Base-by-base conservation (phyloP, 2,329 filamentous ascomycete species). In the Exserohilum turcica region DNA sequence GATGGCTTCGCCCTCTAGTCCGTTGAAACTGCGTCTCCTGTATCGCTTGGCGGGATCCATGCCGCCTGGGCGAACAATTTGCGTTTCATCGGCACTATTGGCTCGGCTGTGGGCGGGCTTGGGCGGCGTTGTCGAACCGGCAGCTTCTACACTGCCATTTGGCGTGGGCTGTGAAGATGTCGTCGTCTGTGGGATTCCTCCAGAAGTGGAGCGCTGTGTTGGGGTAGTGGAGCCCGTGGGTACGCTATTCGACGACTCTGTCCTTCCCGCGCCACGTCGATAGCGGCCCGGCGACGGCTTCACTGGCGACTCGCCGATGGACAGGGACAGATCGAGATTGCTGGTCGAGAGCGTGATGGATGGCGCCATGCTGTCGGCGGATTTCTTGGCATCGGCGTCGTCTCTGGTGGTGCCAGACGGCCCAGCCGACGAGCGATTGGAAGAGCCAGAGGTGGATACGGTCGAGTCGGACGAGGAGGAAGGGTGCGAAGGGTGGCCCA, bases 231-330 rank as follows among this genome's bases (percentile, higher is more conserved):
- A 58, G 27, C 65, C 65, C 0, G 68, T 57, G 2, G 65, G 63
- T 16, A 70, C 62, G 43, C 72, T 71, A 57, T 67, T 65, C 63
- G 75, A 65, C 68, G 78, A 59, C 77, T 81, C 61, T 86, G 78
- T 75, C 55, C 84, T 79, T 61, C 84, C 83, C 52, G 82, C 79
- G 49, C 81, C 81, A 54, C 92, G 87, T 65, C 92, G 84, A 72
- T 97, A 97, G 54, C 93, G 86, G 72, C 96, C 92, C 1, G 91
- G 90, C 1, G 89, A 86, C 18, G 86, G 80, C 66, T 91, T 92
- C 39, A 79, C 75, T 18, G 84, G 79, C 3, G 82, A 79, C 36
- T 86, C 82, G 46, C 86, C 82, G 46, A 77, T 61, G 24, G 78
- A 74, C 76, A 87, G 67, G 63, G 81, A 76, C 72, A 86, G 59